Evolutionary conservation across 1,284 basidiomycete species (phyloP).

Genomic region (Trichosporon faecale): DNA sequence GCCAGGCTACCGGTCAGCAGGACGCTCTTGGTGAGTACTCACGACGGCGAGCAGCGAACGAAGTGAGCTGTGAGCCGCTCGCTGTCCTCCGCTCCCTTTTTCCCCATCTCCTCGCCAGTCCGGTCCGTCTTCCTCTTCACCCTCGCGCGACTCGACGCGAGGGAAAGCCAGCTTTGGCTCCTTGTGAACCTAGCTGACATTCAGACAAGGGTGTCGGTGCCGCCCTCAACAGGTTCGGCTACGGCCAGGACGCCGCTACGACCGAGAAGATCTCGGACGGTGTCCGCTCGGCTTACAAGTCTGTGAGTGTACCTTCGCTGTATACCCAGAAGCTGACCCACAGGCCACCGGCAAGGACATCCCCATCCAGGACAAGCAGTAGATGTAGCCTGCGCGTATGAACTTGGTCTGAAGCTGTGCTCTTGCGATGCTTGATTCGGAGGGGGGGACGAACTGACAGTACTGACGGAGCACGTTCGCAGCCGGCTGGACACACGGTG

Average conservation of each 20-base stretch:
- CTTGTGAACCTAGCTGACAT: neutral
- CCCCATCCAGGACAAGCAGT: slow-evolving; percentile 39
- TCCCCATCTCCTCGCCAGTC: neutral
- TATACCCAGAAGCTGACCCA: neutral
- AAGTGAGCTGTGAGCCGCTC: too few species aligned
- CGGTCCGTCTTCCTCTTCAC: neutral
- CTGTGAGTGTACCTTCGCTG: slow-evolving; percentile 19
- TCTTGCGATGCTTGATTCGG: too few species aligned
- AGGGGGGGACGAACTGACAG: too few species aligned
- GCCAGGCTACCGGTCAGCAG: slow-evolving; percentile 37
- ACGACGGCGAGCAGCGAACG: neutral
- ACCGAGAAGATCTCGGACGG: slow-evolving; percentile 55
- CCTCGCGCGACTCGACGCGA: too few species aligned
- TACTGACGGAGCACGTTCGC: too few species aligned
- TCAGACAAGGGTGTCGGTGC: slow-evolving; percentile 48
- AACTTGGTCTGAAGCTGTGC: neutral
- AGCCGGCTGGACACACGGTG: too few species aligned
- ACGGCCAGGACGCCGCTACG: slow-evolving; percentile 43
- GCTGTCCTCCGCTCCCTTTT: too few species aligned
- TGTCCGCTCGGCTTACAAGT: slow-evolving; percentile 50
- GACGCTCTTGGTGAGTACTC: slow-evolving; percentile 46
- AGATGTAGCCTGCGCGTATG: neutral
- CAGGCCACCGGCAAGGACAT: slow-evolving; percentile 46
- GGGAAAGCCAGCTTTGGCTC: neutral
- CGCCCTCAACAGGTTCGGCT: slow-evolving; percentile 39